Base-by-base conservation (phyloP, 169 alveolate genomes). In the Eimeria acervulina region DNA sequence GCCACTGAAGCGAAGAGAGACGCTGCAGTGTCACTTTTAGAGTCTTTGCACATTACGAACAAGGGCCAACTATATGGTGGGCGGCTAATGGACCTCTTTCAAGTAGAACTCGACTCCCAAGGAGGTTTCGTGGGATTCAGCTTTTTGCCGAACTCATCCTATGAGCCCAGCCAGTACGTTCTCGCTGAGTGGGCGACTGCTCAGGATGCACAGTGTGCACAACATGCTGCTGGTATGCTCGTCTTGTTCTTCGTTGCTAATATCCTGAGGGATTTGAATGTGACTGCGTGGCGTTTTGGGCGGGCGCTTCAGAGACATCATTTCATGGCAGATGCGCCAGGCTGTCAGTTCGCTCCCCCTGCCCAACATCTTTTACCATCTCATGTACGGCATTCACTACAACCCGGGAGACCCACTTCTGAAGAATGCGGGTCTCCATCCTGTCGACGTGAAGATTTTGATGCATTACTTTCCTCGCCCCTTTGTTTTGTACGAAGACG, bases 381-480 rank as follows among this genome's bases (percentile, higher is more conserved):
- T 95, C 10, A 36, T 95, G 59, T 95, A 84, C 44, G 95, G 95
- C 85, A 83, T 95, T 36, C 95, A 95, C 81, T 68, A 70, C 59
- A 66, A 95, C 38, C 52, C 90, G 21, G 51, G 21, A 0, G 89
- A 95, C 72, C 84, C 80, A 31, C 33, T 52, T 7, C 55, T 87
- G 47, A 40, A 51, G 31, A 36, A 40, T 36, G 72, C 92, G 12
- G 74, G 61, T 4, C 95, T 95, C 36, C 89, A 84, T 59, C 95
- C 96, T 4, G 95, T 85, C 63, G 96, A 95, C 31, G 96, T 90
- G 10, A 83, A 87, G 59, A 63, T 33, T 21, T 23, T 95, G 55
- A 21, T 95, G 93, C 55, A 40, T 1, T 80, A 44, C 42, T 63
- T 95, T 31, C 96, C 96, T 33, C 52, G 51, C 36, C 93, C 93